These are phyloP conservation scores for Ceratocystis cacaofunesta DNA, from an alignment of 2,329 filamentous ascomycete genomes.

Conservation along the genomic window DNA sequence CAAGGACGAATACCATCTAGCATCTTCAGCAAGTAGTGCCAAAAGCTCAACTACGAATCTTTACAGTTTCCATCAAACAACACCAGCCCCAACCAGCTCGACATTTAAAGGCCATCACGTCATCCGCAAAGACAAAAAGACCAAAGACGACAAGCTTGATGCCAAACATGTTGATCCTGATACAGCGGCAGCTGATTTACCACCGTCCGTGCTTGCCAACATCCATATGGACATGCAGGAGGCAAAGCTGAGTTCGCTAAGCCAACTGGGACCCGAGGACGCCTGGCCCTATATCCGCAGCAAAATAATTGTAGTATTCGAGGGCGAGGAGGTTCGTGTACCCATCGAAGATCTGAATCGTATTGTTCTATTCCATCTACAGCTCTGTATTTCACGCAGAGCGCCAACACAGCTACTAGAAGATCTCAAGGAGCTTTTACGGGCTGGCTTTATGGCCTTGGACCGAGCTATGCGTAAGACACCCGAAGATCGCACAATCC, in stretches of 20 bases:
- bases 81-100: slow-evolving; percentile 45
- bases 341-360: slow-evolving; percentile 74
- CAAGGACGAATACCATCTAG: slow-evolving; percentile 58
- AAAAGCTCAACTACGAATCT: slow-evolving; percentile 54
- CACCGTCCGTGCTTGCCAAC: slow-evolving; percentile 11
- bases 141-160: slow-evolving; percentile 21
- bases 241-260: slow-evolving; percentile 9
- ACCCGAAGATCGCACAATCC: slow-evolving; percentile 77
- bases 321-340: slow-evolving; percentile 64
- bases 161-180: slow-evolving; percentile 10
- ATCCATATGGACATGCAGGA: slow-evolving; percentile 14
- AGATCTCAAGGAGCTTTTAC: slow-evolving; percentile 58
- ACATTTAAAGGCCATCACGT: slow-evolving; percentile 12
- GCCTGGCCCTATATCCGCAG: slow-evolving; percentile 71
- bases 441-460: slow-evolving; percentile 71
- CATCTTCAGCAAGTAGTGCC: slow-evolving; percentile 63
- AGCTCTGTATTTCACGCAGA: slow-evolving; percentile 60
- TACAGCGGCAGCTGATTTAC: slow-evolving; percentile 8
- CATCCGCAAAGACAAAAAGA: slow-evolving; percentile 16
- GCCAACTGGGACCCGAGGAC: slow-evolving; percentile 42
- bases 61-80: slow-evolving; percentile 64
- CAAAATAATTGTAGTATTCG: slow-evolving; percentile 62
- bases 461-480: slow-evolving; percentile 69
- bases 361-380: slow-evolving; percentile 63
- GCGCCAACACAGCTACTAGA: slow-evolving; percentile 58